These are phyloP conservation scores for Musa acuminata DNA, from an alignment of 176 grass and related monocot species.

Conservation along the genomic window DNA sequence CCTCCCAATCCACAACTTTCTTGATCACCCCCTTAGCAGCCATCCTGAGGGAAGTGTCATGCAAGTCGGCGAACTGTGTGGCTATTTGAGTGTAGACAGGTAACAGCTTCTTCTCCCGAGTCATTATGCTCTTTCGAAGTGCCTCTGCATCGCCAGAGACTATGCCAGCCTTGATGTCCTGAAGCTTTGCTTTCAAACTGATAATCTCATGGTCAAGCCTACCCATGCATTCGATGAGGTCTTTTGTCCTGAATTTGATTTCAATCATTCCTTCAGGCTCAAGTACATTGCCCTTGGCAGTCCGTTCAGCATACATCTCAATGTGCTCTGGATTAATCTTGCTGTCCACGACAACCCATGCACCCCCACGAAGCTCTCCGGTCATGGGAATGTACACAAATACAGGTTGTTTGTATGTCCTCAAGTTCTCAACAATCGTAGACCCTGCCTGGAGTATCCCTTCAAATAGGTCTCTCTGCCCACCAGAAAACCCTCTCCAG, in stretches of 20 bases:
- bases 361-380: conserved; percentile 81
- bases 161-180: conserved; percentile 38
- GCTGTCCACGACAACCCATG: conserved; percentile 98
- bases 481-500: conserved; percentile 95
- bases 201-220: conserved; percentile 73
- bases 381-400: conserved; percentile 92
- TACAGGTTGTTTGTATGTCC: conserved; percentile 76
- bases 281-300: conserved; percentile 81
- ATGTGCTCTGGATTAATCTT: conserved; percentile 93
- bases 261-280: conserved; percentile 84
- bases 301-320: conserved; percentile 86
- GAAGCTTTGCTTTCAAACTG: conserved; percentile 50
- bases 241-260: conserved; percentile 86
- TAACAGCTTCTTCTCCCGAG: conserved; percentile 63
- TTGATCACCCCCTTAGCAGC: conserved; percentile 77
- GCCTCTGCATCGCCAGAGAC: conserved; percentile 35
- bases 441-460: conserved; percentile 97
- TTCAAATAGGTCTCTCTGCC: conserved; percentile 96
- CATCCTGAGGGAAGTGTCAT: conserved; percentile 87
- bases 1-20: conserved; percentile 78
- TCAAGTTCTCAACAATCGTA: conserved; percentile 85
- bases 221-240: conserved; percentile 79
- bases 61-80: conserved; percentile 85
- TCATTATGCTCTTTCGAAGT: conserved; percentile 37
- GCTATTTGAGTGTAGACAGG: conserved; percentile 91